Conservation (phyloP, 768 basidiomycete genomes). For the Tricholoma matsutake region DNA sequence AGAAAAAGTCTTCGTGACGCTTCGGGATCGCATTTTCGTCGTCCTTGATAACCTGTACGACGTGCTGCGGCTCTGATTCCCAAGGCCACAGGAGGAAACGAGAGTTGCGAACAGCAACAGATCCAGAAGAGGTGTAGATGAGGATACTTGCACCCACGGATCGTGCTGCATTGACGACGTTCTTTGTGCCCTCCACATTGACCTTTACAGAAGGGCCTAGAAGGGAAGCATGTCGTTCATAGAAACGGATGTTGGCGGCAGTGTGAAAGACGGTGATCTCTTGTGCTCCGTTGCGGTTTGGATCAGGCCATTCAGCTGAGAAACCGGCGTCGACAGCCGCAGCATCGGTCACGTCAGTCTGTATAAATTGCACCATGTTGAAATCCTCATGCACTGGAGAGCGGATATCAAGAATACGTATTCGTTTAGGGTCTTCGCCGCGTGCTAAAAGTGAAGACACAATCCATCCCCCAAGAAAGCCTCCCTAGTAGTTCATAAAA, state of each 20-base stretch:
- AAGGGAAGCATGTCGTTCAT: slow-evolving; percentile 54
- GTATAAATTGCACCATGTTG: slow-evolving; percentile 51
- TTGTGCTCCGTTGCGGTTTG: slow-evolving; percentile 18
- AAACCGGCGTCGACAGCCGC: slow-evolving; percentile 59
- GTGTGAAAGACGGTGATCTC: slow-evolving; percentile 72
- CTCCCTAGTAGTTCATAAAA: slow-evolving; percentile 47
- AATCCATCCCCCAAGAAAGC: slow-evolving; percentile 79
- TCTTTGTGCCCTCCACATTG: slow-evolving; percentile 66
- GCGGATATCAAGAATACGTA: slow-evolving; percentile 68
- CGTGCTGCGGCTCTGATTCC: slow-evolving; percentile 54
- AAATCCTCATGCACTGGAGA: slow-evolving; percentile 57
- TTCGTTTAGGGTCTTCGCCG: slow-evolving; percentile 64
- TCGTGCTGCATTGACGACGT: slow-evolving; percentile 59
- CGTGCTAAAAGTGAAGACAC: slow-evolving; percentile 63
- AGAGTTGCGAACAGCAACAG: slow-evolving; percentile 52
- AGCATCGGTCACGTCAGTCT: slow-evolving; percentile 56
- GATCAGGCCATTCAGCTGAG: slow-evolving; percentile 56
- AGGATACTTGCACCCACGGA: slow-evolving; percentile 53
- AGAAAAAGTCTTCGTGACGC: slow-evolving; percentile 63
- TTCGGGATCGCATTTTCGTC: slow-evolving; percentile 51
- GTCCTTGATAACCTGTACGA: slow-evolving; percentile 64
- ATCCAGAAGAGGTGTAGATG: slow-evolving; percentile 74
- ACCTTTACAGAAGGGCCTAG: slow-evolving; percentile 55
- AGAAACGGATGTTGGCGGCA: slow-evolving; percentile 77
- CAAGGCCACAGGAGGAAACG: slow-evolving; percentile 76